These are phyloP conservation scores for Phytopythium boreale DNA, from an alignment of 352 stramenopile species.

Conservation along the genomic window DNA sequence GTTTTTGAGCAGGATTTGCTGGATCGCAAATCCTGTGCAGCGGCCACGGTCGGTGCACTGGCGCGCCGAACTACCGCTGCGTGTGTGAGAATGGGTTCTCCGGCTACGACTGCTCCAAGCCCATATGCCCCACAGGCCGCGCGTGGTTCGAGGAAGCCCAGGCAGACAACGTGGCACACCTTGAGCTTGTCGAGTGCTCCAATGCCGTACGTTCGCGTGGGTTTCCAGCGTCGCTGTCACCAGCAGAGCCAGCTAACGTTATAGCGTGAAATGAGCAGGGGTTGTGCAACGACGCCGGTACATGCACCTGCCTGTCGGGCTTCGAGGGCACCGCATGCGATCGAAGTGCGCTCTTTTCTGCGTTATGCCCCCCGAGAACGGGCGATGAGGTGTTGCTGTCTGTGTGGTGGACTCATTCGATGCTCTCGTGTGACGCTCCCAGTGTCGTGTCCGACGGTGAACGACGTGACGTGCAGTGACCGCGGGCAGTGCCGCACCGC, in stretches of 20 bases:
- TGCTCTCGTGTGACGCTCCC: neutral
- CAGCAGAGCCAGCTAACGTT: neutral
- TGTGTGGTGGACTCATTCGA: neutral
- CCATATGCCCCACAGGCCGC: conserved; percentile 43
- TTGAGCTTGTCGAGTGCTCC: conserved; percentile 55
- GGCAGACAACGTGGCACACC: conserved; percentile 50
- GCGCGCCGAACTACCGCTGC: conserved; percentile 42
- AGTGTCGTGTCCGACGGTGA: conserved; percentile 49
- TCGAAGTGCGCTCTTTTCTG: conserved; percentile 29
- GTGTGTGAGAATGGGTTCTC: conserved; percentile 46
- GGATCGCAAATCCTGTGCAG: conserved; percentile 46
- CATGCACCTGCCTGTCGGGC: conserved; percentile 51
- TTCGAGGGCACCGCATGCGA: conserved; percentile 75
- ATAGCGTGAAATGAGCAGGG: conserved; percentile 26
- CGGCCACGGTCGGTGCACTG: conserved; percentile 50
- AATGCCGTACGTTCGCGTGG: conserved; percentile 44
- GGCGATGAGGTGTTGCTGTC: neutral
- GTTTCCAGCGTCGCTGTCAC: neutral
- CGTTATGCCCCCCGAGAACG: neutral
- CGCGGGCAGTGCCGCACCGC: conserved; percentile 43
- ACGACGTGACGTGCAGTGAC: conserved; percentile 32
- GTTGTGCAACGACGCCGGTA: conserved; percentile 45
- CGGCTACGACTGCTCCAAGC: conserved; percentile 56
- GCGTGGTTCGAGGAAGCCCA: conserved; percentile 68
- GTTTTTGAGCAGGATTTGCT: conserved; percentile 20